Evolutionary conservation across 495 filamentous ascomycete species (phyloP).

Genomic region (Mytilinidion resinicola): DNA sequence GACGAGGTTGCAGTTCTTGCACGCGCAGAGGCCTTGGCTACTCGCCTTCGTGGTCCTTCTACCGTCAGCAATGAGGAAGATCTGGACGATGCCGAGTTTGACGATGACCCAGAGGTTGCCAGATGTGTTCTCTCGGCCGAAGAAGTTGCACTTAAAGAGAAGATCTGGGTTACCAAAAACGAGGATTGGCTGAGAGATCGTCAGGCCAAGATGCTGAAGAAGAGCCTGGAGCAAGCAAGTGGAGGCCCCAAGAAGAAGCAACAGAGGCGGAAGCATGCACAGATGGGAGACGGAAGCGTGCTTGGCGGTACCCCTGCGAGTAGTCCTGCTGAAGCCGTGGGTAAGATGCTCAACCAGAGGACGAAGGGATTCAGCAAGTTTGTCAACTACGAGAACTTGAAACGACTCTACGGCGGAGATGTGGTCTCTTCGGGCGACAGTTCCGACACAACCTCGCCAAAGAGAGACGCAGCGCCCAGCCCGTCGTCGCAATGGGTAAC

Average conservation of each 20-base stretch:
- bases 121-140: slow-evolving; percentile 64
- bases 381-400: slow-evolving; percentile 63
- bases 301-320: slow-evolving; percentile 47
- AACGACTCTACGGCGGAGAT: slow-evolving; percentile 2
- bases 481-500: neutral
- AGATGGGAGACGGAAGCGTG: slow-evolving; percentile 48
- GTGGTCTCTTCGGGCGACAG: neutral
- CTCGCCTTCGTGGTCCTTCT: neutral
- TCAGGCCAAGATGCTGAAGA: slow-evolving; percentile 67
- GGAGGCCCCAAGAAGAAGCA: slow-evolving; percentile 23
- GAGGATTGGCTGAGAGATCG: slow-evolving; percentile 79
- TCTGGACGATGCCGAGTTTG: slow-evolving; percentile 71
- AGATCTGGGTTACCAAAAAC: slow-evolving; percentile 90
- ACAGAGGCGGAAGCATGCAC: slow-evolving; percentile 43
- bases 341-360: slow-evolving; percentile 64
- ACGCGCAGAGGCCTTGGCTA: neutral
- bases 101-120: slow-evolving; percentile 74
- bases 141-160: slow-evolving; percentile 73
- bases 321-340: slow-evolving; percentile 65
- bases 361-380: slow-evolving; percentile 60
- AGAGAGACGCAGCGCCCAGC: neutral
- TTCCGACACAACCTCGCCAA: neutral
- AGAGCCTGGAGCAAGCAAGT: slow-evolving; percentile 50
- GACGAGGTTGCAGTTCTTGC: neutral
- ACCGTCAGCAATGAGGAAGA: slow-evolving; percentile 37